Conservation (phyloP, 495 filamentous ascomycete species). For the Cercophora samala region DNA sequence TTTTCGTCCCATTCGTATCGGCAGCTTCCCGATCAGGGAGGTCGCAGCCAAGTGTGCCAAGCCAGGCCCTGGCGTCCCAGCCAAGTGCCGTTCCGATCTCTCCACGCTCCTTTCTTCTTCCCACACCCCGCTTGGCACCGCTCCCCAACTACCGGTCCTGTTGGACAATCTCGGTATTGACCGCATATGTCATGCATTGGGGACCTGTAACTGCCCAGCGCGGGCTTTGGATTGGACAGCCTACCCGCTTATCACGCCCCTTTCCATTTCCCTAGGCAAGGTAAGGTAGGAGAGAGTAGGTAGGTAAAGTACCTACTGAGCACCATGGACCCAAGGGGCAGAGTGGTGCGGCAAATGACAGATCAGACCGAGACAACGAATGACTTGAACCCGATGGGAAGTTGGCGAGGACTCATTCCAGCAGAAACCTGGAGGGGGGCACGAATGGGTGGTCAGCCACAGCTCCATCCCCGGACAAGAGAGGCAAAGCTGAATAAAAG, state of each 20-base stretch:
- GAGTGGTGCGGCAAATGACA: not conserved
- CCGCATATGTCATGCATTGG: constrained; percentile 5
- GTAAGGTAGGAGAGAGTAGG: no score
- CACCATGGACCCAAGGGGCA: not conserved
- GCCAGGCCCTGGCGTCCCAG: constrained; percentile 1
- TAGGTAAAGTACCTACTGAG: no score
- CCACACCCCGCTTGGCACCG: constrained; percentile 12
- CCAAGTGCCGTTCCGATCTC: constrained; percentile 12
- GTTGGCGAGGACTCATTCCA: not conserved
- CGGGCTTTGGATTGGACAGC: not conserved
- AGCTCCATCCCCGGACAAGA: not conserved
- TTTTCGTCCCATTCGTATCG: constrained; percentile 9
- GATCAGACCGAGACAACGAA: not conserved
- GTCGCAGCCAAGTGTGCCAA: constrained; percentile 16
- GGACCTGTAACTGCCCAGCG: not conserved
- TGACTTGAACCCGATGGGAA: not conserved
- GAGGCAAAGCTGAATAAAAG: not conserved
- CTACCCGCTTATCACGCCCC: not conserved
- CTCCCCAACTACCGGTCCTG: constrained; percentile 14
- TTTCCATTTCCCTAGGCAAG: not conserved
- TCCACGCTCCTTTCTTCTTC: not conserved
- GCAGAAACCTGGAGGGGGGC: not conserved
- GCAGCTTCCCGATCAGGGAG: constrained; percentile 31
- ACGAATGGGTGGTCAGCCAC: not conserved
- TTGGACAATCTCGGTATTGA: constrained; percentile 11